phyloP scores from a whole-genome alignment of 139 green algal genomes.

The Protoeuglena noctilucae region DNA sequence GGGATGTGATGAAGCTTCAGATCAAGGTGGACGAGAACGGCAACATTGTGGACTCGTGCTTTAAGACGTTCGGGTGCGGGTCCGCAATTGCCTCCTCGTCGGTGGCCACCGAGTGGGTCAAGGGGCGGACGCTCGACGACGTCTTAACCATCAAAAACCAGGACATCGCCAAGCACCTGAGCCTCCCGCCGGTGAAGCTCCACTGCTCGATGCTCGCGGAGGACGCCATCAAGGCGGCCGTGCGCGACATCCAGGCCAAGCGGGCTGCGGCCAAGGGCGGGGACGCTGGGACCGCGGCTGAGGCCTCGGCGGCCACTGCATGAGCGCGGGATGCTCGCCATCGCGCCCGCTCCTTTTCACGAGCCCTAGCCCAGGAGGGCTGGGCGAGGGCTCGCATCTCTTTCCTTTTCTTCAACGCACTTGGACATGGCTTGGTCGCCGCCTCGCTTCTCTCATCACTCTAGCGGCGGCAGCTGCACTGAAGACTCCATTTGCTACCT shows the following conservation, averaged over 20 bases:
- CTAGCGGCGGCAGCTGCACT: too few relatives aligned
- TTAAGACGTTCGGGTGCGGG: slow-evolving; percentile 99
- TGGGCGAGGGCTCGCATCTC: too few relatives aligned
- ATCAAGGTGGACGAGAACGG: slow-evolving; percentile 80
- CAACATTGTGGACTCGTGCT: slow-evolving; percentile 90
- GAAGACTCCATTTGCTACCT: too few relatives aligned
- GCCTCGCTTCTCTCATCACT: too few relatives aligned
- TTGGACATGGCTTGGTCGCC: too few relatives aligned
- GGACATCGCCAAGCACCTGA: slow-evolving; percentile 94
- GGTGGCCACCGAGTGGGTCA: slow-evolving; percentile 89
- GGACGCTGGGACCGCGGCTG: slow-evolving; percentile 2
- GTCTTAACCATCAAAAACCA: slow-evolving; percentile 75
- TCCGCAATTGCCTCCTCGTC: slow-evolving; percentile 89
- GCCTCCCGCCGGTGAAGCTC: slow-evolving; percentile 92
- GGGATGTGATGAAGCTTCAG: slow-evolving; percentile 99
- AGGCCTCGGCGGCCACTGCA: neutral
- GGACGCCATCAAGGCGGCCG: slow-evolving; percentile 78
- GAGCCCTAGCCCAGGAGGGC: too few relatives aligned
- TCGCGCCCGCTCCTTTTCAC: too few relatives aligned
- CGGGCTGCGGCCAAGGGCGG: slow-evolving; percentile 4
- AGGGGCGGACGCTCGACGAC: slow-evolving; percentile 67
- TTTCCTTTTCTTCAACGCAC: too few relatives aligned
- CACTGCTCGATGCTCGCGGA: slow-evolving; percentile 98
- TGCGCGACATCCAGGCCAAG: slow-evolving; percentile 86
- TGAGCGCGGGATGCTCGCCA: too few relatives aligned